Base-by-base conservation (phyloP, 2,329 filamentous ascomycete species). In the Fusarium chlamydosporum region DNA sequence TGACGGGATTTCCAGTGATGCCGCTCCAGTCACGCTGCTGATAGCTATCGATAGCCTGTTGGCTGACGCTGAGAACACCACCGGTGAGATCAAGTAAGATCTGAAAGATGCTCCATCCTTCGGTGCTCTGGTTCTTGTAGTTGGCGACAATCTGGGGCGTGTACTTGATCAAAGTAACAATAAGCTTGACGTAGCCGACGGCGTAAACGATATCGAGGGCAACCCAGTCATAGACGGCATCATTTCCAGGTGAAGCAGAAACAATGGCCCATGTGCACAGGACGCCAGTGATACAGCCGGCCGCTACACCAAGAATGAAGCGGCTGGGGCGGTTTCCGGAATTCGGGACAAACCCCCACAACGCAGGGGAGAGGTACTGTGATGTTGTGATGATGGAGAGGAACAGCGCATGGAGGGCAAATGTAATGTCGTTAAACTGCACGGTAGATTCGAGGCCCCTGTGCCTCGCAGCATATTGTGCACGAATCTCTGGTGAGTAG, bases 151-250 rank as follows among this genome's bases (percentile, higher is more conserved):
- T 88, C 83, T 97, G 94, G 7, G 96, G 96, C 46, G 93, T 89
- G 80, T 97, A 98, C 82, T 99, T 99, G 80, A 97, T 87, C 27
- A 97, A 82, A 0, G 95, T 97, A 70, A 97, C 88, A 56, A 94
- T 79, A 34, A 99, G 84, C 81, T 99, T 99, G 76, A 97, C 90
- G 77, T 96, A 96, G 41, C 92, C 93, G 33, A 96, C 82, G 13
- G 91, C 87, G 75, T 89, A 89, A 48, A 88, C 83, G 53, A 88
- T 83, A 73, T 91, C 89, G 41, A 91, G 85, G 79, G 84, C 88
- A 55, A 86, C 85, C 88, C 88, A 91, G 52, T 82, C 82, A 40
- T 73, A 79, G 29, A 73, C 75, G 4, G 84, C 79, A 68, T 84
- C 75, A 47, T 67, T 63, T 10, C 66, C 72, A 71, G 77, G 73